Evolutionary conservation across 352 stramenopile species (phyloP), one percentile per base, ranked within the genome.

Genomic region (Albugo candida): DNA sequence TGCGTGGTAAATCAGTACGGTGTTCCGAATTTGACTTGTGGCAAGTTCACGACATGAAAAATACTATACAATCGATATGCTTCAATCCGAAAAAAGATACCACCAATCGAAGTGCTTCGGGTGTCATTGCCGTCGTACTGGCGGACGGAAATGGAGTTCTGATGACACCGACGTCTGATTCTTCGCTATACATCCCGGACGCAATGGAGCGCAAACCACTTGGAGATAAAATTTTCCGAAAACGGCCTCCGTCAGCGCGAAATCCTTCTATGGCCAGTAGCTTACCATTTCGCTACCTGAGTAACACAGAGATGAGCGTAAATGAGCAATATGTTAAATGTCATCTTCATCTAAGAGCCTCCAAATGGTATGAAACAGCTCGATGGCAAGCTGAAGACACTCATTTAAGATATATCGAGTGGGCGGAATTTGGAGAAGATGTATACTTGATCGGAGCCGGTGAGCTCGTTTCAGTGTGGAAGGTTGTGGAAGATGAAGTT

Each of bases 401-500:
- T 10, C 8, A 49, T 12, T 48, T 86, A 53, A 76, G 64, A 39
- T 71, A 69, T n/a, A 47, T 87, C 34, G 63, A 78, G 55, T 87
- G 75, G 75, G 66, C 83, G 31, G 38, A 19, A 43, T 24, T 24
- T 43, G 38, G 20, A 43, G 3, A 19, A 43, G 76, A 57, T 16
- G 72, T 68, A 0, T 61, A 88, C 13, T 58, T 88, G 35, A 44
- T 79, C 11, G 78, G 69, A 24, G 70, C 58, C 1, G 78, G 71
- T 8, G 68, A 81, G 41, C 77, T 78, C 49, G 48, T 92, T 38
- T 78, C 70, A 16, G 67, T 84, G 37, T 92, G 76, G 75, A 88
- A 86, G 52, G 35, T 92, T 10, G 68, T 86, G 11, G 66, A 88
- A 39, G 78, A 92, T 46, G 67, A 71, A 0, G 78, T 80, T 19